Evolutionary conservation across 2,329 filamentous ascomycete genomes (phyloP), one percentile per base, ranked within the genome.

Genomic region (Ophiocordyceps camponoti-floridani): DNA sequence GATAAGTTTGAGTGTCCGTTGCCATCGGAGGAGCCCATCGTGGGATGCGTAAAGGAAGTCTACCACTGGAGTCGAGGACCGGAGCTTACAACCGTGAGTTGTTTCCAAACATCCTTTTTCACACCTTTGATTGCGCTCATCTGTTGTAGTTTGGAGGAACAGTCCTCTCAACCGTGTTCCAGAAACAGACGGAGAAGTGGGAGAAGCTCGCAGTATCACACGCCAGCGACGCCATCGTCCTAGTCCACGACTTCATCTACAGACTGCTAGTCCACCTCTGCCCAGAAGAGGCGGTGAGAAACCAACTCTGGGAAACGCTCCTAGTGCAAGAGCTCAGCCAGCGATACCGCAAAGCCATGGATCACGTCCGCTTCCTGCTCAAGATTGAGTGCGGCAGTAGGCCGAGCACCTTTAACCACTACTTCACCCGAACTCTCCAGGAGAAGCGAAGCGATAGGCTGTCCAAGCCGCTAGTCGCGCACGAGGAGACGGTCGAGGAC

Each of bases 111-210:
- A 16, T 12, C 6, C 10, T 7, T 23, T 26, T 11, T 42, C 23
- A 12, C 23, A 5, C 4, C 11, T 10, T 5, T n/a, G n/a, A 11
- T 12, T 4, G 11, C 11, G 11, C 19, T 42, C 12, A 42, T 26
- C 6, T 26, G 7, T 2, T 28, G 4, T 28, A 62, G 63, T 67
- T 67, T 37, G 54, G 58, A 10, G 56, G 58, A 0, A 49, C 57
- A 0, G 47, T 75, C 13, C 52, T 78, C 0, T 56, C 63, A 0
- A 59, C 53, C 0, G 57, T 63, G 0, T 76, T 80, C 55, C 65
- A 66, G 28, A 64, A 68, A 31, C 75, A 80, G 46, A 66, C 74
- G 0, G 48, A 51, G 12, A 75, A 72, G 14, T 79, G 77, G 77
- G 51, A 59, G 0, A 41, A 47, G 0, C 52, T 81, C 1, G 63